Base-by-base conservation (phyloP, 305 asterid species). In the Ilex paraguariensis region DNA sequence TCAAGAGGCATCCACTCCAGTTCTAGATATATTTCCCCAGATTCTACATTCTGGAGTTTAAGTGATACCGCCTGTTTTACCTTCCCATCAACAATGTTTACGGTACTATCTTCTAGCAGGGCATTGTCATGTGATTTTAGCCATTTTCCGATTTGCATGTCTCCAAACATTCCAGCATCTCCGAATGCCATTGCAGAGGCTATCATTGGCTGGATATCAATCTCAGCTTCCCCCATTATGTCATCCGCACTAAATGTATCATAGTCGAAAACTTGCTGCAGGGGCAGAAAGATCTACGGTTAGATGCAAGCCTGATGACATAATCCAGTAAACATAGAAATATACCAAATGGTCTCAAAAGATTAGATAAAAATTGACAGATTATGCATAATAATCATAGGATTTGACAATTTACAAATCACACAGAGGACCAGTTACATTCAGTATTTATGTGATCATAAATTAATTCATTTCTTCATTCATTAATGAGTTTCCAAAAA, bases 71-170 rank as follows among this genome's bases (percentile, higher is more conserved):
- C 90, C 70, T 83, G 95, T 80, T 70, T 86, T 73, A 86, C 82
- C 61, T 71, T 81, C 62, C 95, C 95, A 40, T 71, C 91, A 48
- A 84, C 77, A 36, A 82, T 80, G 77, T 82, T 77, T 42, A 81
- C 84, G 0, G 80, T 67, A 73, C 90, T 83, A 61, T 84, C 90
- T 75, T 84, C 87, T 50, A 84, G 69, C 4, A 87, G 75, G 0
- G 86, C 75, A 51, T 87, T 87, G 72, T 84, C 88, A 50, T 82
- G 61, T 2, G 92, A 79, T 65, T 82, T 77, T 66, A 84, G 86
- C 92, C 95, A 87, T 69, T 87, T 87, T 13, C 95, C 90, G 11
- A 84, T 79, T 75, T 84, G 88, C 88, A 82, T 86, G 64, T 84
- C 72, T 10, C 76, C 67, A 54, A 82, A 79, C 79, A 79, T 79